Conservation (phyloP, 768 basidiomycete genomes). For the Scleroderma citrinum region DNA sequence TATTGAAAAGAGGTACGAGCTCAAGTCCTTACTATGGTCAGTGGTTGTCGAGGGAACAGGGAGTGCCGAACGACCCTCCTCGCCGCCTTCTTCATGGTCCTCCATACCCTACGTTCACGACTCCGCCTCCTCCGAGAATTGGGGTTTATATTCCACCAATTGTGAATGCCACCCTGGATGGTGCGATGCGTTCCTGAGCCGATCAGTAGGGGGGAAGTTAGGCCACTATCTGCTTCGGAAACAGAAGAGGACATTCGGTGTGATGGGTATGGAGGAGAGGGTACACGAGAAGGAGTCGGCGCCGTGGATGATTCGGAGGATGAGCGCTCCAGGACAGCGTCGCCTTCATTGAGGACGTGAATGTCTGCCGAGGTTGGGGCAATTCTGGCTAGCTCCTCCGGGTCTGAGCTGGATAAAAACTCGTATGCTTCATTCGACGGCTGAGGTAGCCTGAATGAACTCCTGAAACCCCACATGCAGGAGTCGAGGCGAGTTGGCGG, state of each 20-base stretch:
- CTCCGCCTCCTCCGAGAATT: conserved; percentile 47
- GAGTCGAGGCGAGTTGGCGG: not conserved
- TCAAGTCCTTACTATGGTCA: conserved; percentile 61
- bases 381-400: conserved; percentile 30
- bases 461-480: conserved; percentile 7
- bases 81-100: conserved; percentile 49
- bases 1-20: not conserved
- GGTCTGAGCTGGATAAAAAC: conserved; percentile 40
- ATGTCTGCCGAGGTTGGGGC: conserved; percentile 6
- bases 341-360: conserved; percentile 5
- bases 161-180: conserved; percentile 41
- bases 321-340: conserved; percentile 18
- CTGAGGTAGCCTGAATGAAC: conserved; percentile 11
- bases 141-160: conserved; percentile 48
- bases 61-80: conserved; percentile 61
- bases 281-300: conserved; percentile 56
- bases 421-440: conserved; percentile 36
- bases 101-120: conserved; percentile 40
- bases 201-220: conserved; percentile 41
- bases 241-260: conserved; percentile 46
- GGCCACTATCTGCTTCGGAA: conserved; percentile 61
- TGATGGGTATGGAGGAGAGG: conserved; percentile 48
- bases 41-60: conserved; percentile 72
- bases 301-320: conserved; percentile 35
- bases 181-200: conserved; percentile 22